Conservation (phyloP, 768 basidiomycete genomes). For the Panaeolus cyanescens region DNA sequence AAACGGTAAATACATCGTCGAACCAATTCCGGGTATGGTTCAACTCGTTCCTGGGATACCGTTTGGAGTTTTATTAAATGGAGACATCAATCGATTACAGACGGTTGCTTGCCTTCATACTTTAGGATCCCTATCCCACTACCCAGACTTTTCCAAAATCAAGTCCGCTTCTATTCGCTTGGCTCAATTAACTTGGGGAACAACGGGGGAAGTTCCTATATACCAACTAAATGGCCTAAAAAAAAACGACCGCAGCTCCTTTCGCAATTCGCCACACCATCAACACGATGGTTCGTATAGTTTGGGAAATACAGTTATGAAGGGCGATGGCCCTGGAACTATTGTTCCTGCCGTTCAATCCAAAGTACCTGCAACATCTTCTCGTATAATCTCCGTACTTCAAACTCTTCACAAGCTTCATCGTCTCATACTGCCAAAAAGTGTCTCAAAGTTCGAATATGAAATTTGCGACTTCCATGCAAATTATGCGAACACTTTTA, state of each 20-base stretch:
- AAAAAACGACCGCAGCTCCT: not conserved
- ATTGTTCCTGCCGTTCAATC: not conserved
- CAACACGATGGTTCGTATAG: not conserved
- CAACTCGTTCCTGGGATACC: not conserved
- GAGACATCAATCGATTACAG: not conserved
- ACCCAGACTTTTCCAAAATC: not conserved
- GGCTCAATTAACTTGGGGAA: not conserved
- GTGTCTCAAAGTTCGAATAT: not conserved
- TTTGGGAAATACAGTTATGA: not conserved
- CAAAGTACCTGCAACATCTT: not conserved
- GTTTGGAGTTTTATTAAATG: not conserved
- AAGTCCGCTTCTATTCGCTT: not conserved
- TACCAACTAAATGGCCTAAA: not conserved
- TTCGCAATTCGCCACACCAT: not conserved
- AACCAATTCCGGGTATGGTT: conserved; percentile 1
- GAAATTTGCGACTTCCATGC: not conserved
- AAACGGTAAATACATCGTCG: not conserved
- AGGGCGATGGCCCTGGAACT: too few species aligned
- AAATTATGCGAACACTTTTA: not conserved
- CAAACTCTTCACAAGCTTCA: not conserved
- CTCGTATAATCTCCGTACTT: not conserved
- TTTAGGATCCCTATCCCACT: not conserved
- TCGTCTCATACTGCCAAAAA: not conserved
- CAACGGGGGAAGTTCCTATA: not conserved
- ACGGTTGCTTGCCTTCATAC: not conserved